phyloP scores from a whole-genome alignment of 176 grass and related monocot species.

The sorghum (Sorghum bicolor) region DNA sequence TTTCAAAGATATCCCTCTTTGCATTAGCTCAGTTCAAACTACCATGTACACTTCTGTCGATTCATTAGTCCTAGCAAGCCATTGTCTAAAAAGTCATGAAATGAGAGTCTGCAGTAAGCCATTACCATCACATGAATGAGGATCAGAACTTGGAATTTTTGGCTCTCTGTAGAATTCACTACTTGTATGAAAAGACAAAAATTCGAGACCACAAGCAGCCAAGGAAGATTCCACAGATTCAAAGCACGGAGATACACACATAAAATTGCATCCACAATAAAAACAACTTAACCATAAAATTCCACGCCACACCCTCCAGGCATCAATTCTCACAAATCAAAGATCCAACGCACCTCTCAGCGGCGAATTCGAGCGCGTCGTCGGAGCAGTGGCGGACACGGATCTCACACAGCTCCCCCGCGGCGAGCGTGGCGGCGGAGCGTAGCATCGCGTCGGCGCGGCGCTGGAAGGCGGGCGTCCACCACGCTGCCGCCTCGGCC shows the following conservation, averaged over 20 bases:
- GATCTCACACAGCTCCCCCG: conserved; percentile 50
- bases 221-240: not conserved
- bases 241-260: not conserved
- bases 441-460: conserved; percentile 83
- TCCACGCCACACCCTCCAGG: not conserved
- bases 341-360: conserved; percentile 49
- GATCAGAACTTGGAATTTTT: not conserved
- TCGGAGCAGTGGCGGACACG: conserved; percentile 78
- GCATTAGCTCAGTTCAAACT: not conserved
- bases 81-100: not conserved
- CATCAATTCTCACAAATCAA: not conserved
- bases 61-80: not conserved
- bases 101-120: not conserved
- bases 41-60: not conserved
- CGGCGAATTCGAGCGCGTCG: conserved; percentile 54
- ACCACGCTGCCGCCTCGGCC: conserved; percentile 57
- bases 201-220: not conserved
- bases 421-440: conserved; percentile 52
- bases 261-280: not conserved
- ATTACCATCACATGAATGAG: not conserved
- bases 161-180: not conserved
- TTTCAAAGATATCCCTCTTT: not conserved
- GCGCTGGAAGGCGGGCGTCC: conserved; percentile 91
- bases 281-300: not conserved
- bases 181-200: not conserved